Evolutionary conservation across 1,284 basidiomycete species (phyloP).

Genomic region (Pterulicium gracile): DNA sequence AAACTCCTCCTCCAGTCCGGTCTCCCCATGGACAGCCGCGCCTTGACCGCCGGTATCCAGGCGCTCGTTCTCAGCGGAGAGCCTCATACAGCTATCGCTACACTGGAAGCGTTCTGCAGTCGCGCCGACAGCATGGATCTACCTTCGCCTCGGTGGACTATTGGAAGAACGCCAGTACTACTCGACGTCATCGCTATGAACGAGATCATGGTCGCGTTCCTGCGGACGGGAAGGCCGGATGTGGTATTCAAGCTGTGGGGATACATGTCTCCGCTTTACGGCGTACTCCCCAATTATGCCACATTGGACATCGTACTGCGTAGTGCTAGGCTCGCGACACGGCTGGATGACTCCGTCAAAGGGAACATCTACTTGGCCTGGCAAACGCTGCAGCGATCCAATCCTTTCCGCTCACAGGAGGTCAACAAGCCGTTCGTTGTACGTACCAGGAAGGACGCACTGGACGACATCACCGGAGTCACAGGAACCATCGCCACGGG

Average conservation of each 20-base stretch:
- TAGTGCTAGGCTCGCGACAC: conserved; percentile 39
- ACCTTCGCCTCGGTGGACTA: conserved; percentile 5
- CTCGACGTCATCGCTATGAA: conserved; percentile 34
- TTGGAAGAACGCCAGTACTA: conserved; percentile 14
- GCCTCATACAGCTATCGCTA: conserved; percentile 34
- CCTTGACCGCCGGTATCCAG: conserved; percentile 39
- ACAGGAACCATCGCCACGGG: neutral
- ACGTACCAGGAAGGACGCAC: neutral
- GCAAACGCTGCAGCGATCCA: conserved; percentile 12
- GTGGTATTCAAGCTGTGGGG: conserved; percentile 55
- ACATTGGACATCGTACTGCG: conserved; percentile 52
- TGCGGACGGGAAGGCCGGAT: conserved; percentile 41
- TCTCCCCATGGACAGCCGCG: conserved; percentile 31
- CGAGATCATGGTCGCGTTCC: conserved; percentile 40
- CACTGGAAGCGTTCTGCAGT: conserved; percentile 32
- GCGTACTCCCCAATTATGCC: conserved; percentile 36
- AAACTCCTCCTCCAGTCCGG: conserved; percentile 24
- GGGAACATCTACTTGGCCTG: conserved; percentile 26
- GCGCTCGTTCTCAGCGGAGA: conserved; percentile 33
- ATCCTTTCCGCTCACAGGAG: neutral
- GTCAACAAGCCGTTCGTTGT: neutral
- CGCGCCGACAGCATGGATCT: conserved; percentile 6
- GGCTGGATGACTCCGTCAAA: conserved; percentile 36
- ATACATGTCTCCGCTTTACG: conserved; percentile 41
- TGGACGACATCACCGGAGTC: neutral